Evolutionary conservation across 306 rosid genomes (phyloP), one percentile per base, ranked within the genome.

Genomic region (Astragalus membranaceus): DNA sequence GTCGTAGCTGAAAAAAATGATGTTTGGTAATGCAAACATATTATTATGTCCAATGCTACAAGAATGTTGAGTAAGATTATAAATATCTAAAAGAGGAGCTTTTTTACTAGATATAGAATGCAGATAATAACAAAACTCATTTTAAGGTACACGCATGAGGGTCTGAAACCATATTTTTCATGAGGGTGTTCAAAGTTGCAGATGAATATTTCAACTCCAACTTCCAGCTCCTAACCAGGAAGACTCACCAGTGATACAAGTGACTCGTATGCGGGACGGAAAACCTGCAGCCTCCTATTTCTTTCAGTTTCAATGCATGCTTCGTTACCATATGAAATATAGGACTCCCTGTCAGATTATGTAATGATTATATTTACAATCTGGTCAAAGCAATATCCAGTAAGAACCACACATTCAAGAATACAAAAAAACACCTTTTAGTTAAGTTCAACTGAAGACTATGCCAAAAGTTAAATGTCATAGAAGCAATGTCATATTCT

Each of bases 391-490:
- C 69, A 78, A 41, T 56, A 52, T 47, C 59, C 43, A 12, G 41
- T 37, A 77, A 35, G 37, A 44, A 11, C 33, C 32, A 49, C 5
- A 74, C 47, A 29, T 64, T 61, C 58, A 43, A 44, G 77, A 55
- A 70, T 32, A 5, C 3, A 35, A 35, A 39, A 8, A 49, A 47
- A 73, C 77, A 95, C 99, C 95, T 82, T 82, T 63, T 95, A 77
- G 93, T 95, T 83, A 91, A 87, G 86, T 82, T 85, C 82, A 80
- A 84, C 82, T 95, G 99, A 71, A 95, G 95, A 84, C 90, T 95
- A 14, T 95, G 99, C 99, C 99, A 95, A 83, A 95, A 95, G 75
- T 95, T 95, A 84, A 89, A 95, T 29, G 97, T 95, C 99, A 95
- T 82, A 15, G 86, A 82, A 67, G 99, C 97, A 64, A 95, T 91